Evolutionary conservation across 2,329 filamentous ascomycete genomes (phyloP).

Genomic region (Botrytis fragariae): DNA sequence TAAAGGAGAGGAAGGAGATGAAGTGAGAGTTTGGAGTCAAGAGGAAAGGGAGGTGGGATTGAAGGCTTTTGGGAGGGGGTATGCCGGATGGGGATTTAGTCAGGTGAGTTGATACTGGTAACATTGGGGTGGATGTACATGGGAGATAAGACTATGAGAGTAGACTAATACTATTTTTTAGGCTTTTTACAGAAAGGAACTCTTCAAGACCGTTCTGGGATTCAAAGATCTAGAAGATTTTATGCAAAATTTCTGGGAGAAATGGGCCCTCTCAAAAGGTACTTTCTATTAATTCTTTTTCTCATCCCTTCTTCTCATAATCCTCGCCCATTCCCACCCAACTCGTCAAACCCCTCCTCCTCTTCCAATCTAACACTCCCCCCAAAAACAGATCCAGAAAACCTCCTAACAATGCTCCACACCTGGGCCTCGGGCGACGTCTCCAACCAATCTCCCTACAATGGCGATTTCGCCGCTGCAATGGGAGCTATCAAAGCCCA

Average conservation of each 20-base stretch:
- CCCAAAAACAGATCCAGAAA: constrained; percentile 60
- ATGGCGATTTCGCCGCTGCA: constrained; percentile 62
- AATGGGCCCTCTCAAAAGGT: constrained; percentile 68
- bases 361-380: neutral
- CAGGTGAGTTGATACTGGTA: constrained; percentile 45
- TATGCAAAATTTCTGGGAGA: constrained; percentile 72
- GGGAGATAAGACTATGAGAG: too few species aligned
- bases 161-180: neutral
- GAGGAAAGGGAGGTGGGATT: constrained; percentile 56
- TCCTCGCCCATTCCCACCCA: neutral
- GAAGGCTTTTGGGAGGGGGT: constrained; percentile 71
- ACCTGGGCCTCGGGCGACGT: constrained; percentile 77
- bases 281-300: constrained; percentile 3
- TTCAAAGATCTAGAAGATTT: constrained; percentile 71
- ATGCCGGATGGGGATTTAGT: constrained; percentile 79
- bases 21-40: constrained; percentile 49
- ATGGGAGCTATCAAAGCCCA: constrained; percentile 70
- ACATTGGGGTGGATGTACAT: neutral
- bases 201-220: constrained; percentile 64
- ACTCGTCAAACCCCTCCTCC: neutral
- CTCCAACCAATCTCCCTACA: constrained; percentile 65
- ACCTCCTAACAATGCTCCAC: constrained; percentile 70
- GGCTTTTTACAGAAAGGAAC: constrained; percentile 68
- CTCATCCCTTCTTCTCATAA: neutral
- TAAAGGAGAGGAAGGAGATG: constrained; percentile 39